Conservation (phyloP, 2,329 filamentous ascomycete species). For the Pyricularia pennisetigena region DNA sequence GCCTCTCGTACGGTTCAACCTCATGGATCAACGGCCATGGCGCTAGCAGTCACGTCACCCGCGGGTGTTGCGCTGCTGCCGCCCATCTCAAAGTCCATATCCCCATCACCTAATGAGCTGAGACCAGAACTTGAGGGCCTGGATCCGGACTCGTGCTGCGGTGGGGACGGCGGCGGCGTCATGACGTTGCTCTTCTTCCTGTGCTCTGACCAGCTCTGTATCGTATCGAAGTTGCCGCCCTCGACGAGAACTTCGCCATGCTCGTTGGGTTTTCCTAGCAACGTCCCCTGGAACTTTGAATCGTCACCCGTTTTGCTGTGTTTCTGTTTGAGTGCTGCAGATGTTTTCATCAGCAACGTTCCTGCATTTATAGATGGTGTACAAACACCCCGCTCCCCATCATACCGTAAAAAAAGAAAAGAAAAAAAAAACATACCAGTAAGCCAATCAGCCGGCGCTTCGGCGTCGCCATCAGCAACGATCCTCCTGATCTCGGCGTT, state of each 20-base stretch:
- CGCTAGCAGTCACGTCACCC: background rate
- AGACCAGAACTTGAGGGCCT: constrained; percentile 44
- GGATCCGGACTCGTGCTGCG: constrained; percentile 20
- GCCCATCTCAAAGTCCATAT: constrained; percentile 23
- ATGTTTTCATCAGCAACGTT: background rate
- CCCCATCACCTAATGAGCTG: constrained; percentile 43
- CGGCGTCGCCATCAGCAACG: constrained; percentile 57
- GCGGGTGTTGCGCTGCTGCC: background rate
- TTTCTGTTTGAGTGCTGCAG: constrained; percentile 73
- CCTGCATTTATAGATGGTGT: no score
- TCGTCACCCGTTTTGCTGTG: constrained; percentile 85
- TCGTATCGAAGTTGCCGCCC: constrained; percentile 59
- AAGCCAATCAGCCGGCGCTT: constrained; percentile 58
- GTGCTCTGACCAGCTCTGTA: constrained; percentile 53
- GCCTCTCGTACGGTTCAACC: background rate
- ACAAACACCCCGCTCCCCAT: background rate
- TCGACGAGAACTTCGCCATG: constrained; percentile 66
- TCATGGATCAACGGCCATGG: background rate
- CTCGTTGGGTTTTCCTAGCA: constrained; percentile 66
- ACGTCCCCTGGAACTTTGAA: constrained; percentile 73
- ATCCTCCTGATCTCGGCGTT: constrained; percentile 76
- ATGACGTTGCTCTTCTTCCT: constrained; percentile 18
- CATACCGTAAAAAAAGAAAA: constrained; percentile 3
- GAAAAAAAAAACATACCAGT: constrained; percentile 36
- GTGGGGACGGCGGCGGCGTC: constrained; percentile 6